Percentiles rank a stretch among this genome's conserved stretches.
phyloP scores from a whole-genome alignment of 352 stramenopile genomes.

The Nothophytophthora sp. region DNA sequence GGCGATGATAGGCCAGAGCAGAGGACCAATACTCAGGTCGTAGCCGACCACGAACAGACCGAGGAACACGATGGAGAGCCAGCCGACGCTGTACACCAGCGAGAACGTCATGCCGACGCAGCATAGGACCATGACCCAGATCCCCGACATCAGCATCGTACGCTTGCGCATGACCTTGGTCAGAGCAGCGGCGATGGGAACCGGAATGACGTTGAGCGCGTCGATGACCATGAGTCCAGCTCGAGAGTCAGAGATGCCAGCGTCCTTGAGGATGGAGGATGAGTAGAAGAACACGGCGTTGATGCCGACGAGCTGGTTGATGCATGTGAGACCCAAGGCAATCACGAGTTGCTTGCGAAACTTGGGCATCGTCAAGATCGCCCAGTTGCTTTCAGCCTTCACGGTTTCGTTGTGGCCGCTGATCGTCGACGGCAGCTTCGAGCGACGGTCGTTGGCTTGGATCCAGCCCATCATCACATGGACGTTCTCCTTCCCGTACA shows the following conservation, averaged over 20 bases:
- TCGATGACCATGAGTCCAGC: constrained; percentile 57
- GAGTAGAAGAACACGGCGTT: constrained; percentile 74
- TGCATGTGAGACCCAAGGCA: constrained; percentile 36
- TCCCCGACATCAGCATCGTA: constrained; percentile 37
- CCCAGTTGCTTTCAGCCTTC: constrained; percentile 16
- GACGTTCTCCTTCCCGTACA: constrained; percentile 42
- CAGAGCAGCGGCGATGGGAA: constrained; percentile 28
- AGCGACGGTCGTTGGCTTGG: constrained; percentile 19
- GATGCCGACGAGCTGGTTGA: constrained; percentile 65
- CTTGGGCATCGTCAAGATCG: constrained; percentile 24
- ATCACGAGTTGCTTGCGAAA: constrained; percentile 40
- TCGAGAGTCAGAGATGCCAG: constrained; percentile 49
- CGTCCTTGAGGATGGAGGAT: constrained; percentile 53
- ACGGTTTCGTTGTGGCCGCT: constrained; percentile 4
- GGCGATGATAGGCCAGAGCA: constrained; percentile 48
- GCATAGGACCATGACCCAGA: constrained; percentile 39
- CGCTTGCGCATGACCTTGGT: constrained; percentile 39
- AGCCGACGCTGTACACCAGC: constrained; percentile 27
- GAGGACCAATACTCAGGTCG: constrained; percentile 52
- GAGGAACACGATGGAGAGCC: constrained; percentile 47
- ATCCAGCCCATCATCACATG: constrained; percentile 29
- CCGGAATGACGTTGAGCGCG: constrained; percentile 45
- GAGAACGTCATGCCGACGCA: constrained; percentile 47
- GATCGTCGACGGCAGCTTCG: constrained; percentile 22
- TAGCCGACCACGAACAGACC: constrained; percentile 46